phyloP scores from a whole-genome alignment of 495 filamentous ascomycete species.

The Aspergillus conjunctus region DNA sequence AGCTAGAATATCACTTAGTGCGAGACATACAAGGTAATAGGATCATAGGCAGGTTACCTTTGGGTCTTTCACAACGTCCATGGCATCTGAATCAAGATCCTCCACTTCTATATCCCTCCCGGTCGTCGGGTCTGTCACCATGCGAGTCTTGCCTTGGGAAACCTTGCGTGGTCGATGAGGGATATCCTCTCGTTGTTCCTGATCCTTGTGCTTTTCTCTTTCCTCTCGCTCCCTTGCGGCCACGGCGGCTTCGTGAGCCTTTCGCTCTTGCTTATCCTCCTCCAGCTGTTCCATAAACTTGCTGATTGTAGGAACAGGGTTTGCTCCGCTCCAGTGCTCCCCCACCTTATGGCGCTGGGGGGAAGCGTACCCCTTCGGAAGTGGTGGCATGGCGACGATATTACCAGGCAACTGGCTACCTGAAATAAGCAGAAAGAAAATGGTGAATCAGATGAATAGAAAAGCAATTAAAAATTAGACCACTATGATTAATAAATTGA shows the following conservation, averaged over 20 bases:
- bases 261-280: conserved; percentile 73
- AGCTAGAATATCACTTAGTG: conserved; percentile 49
- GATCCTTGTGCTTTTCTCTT: conserved; percentile 8
- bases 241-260: conserved; percentile 64
- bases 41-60: conserved; percentile 41
- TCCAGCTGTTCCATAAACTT: conserved; percentile 81
- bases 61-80: conserved; percentile 71
- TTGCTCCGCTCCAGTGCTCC: conserved; percentile 52
- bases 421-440: not conserved
- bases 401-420: too few relatives aligned
- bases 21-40: conserved; percentile 14
- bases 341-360: conserved; percentile 39
- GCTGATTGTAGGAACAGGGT: conserved; percentile 84
- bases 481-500: too few relatives aligned
- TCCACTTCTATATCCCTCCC: conserved; percentile 85
- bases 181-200: conserved; percentile 44
- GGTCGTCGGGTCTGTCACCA: conserved; percentile 84
- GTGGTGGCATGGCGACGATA: conserved; percentile 30
- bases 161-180: conserved; percentile 45
- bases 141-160: conserved; percentile 58
- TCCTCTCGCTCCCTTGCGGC: conserved; percentile 43
- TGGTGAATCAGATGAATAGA: too few relatives aligned
- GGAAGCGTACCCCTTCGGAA: conserved; percentile 21
- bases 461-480: too few relatives aligned
- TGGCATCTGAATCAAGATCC: conserved; percentile 69